Base-by-base conservation (phyloP, 129 eudicot species). In the Tagetes patula region DNA sequence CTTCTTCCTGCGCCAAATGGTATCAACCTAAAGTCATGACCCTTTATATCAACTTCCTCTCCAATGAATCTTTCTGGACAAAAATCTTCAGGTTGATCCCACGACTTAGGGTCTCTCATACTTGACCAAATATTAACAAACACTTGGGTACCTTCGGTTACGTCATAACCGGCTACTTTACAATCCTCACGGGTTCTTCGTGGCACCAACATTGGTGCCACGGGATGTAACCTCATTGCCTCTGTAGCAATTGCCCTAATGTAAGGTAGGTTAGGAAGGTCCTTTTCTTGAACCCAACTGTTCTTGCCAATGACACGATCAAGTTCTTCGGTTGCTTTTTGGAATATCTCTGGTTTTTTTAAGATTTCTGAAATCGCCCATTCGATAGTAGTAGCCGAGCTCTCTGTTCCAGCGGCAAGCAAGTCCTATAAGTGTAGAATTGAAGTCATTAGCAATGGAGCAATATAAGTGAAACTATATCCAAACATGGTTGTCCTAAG, bases 1-100 rank as follows among this genome's bases (percentile, higher is more conserved):
- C 91, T 77, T 63, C 91, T 38, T 2, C 88, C 88, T 1, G 84
- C 73, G 6, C 91, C 90, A 47, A 86, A 83, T 0, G 90, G 87
- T 41, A 86, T 52, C 43, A 80, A 41, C 73, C 80, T 77, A 11
- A 69, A 86, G 65, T 86, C 77, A 14, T 81, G 83, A 37, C 87
- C 87, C 66, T 50, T 74, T 7, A 83, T 67, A 39, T 83, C 87
- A 4, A 86, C 71, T 0, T 67, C 59, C 65, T 79, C 80, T 13
- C 82, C 83, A 34, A 81, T 58, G n/a, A 86, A 86, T 33, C 86
- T 79, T 27, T 86, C 88, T 0, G 91, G 88, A 1, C 43, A 56
- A 50, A 86, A 84, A n/a, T 86, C 82, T 5, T 86, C 62, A 3
- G 86, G 86, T 3, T 81, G 64, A 2, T 86, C 86, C 91, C 91